Base-by-base conservation (phyloP, 208 protist genomes). In the Trypanosoma melophagium region DNA sequence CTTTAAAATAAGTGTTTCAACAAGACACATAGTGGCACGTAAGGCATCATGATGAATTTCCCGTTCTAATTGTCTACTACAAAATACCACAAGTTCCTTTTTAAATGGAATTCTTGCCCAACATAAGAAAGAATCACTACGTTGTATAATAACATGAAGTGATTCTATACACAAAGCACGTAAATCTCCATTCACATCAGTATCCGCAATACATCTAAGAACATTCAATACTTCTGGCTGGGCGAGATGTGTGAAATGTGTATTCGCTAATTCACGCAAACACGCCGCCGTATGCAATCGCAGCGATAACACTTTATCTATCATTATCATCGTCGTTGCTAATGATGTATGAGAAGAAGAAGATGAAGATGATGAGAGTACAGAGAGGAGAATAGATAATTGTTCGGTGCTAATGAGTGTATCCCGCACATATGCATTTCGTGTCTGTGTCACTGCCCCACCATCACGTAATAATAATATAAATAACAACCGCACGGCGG, bases 221-320 rank as follows among this genome's bases (percentile, higher is more conserved):
- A 58, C 47, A 25, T 62, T 40, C 38, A 71, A 28, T 12, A 71
- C 49, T 13, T 57, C 42, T 12, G 7, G 10, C 7, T 47, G 8
- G 12, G 31, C 55, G 13, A 71, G 28, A 52, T 3, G 12, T 9
- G 4, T 4, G 31, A 19, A 62, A 25, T 71, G 66, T 5, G 66
- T 55, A 42, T 71, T 71, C 7, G 66, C 66, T 28, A 71, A 42
- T 25, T 71, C 66, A 7, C 66, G 66, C 5, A 71, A 14, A 62
- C 66, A 71, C 5, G 56, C 55, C 31, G 55, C 55, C 0, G 38
- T 42, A 19, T 65, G 51, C 0, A 64, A 28, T 28, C 55, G 66
- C 9, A 71, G 16, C 16, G 40, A 19, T 31, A 58, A 49, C 3
- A 25, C 42, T 31, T 16, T n/a, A 4, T 58, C n/a, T 40, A 3